Evolutionary conservation across 495 filamentous ascomycete genomes (phyloP), one percentile per base, ranked within the genome.

Genomic region (Trichocladium antarcticum): DNA sequence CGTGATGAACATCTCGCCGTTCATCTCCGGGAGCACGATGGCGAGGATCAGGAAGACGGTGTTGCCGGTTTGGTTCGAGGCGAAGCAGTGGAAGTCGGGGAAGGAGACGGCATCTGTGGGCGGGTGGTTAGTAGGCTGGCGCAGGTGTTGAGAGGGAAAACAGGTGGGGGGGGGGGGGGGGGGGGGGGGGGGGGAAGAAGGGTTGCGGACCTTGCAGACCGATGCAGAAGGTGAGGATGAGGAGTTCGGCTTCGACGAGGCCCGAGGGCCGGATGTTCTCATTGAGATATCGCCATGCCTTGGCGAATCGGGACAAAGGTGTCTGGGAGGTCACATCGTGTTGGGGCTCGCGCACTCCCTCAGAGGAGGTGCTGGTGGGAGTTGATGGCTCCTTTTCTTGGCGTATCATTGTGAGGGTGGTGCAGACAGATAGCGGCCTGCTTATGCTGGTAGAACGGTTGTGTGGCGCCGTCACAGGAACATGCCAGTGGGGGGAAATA

Each of bases 21-120:
- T 68, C 16, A 74, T 58, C 17, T 71, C 61, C 12, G 76, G 73
- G 24, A 75, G 53, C 34, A 69, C 68, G 38, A 78, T 63, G 28
- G 76, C 77, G 16, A 81, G 67, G 37, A 81, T 59, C 11, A 74
- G 63, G 54, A 74, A 73, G 37, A 83, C 71, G 12, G 77, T 77
- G 64, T 81, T 83, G 53, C 79, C 79, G 1, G 79, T 81, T 55
- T 83, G 77, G 62, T 81, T 82, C 28, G 76, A 81, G 28, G 78
- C 75, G 56, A 83, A 82, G 53, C 77, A 80, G 66, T 71, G 71
- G 59, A 74, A 81, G 60, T 79, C 78, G 20, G 76, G 76, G 56
- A 74, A 83, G 46, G 76, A 70, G 44, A 75, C 69, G 37, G 77
- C 77, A 60, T 81, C 78, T 73, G 74, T 21, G 19, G 15, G 6